Evolutionary conservation across 345 rosid genomes (phyloP), one percentile per base, ranked within the genome.

Genomic region (Luvunga scandens): DNA sequence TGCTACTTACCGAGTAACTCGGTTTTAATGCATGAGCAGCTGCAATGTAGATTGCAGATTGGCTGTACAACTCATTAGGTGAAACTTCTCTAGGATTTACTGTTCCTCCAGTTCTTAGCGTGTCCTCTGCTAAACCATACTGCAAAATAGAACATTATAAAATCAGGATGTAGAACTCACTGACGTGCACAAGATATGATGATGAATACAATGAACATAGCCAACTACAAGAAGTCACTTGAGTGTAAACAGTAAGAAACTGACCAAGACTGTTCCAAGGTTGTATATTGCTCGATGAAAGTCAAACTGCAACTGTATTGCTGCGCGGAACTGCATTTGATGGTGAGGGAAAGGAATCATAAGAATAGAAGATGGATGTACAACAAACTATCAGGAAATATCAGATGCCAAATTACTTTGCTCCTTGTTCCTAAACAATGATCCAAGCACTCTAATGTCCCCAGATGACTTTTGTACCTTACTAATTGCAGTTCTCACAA

Each of bases 1-100:
- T 7, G 53, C n/a, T 45, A 66, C 88, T 76, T 83, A 93, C 99
- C 16, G 98, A 94, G 81, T 96, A 96, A 85, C 89, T 94, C 83
- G 99, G 98, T 84, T 93, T 96, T 85, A 96, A 75, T 13, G 99
- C 94, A 88, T 94, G 99, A 81, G 99, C 99, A 85, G 98, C 95
- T 56, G 98, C 98, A 80, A 96, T 96, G 80, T 94, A 96, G 80
- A 96, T 88, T 63, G 99, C 98, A 71, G 99, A 96, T 79, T 92
- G 99, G 86, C 98, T 88, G 77, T 96, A 96, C 79, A 94, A 81
- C 85, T 96, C 99, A 90, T 93, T 89, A 9, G 93, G 97, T 68
- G 94, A 87, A 82, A 94, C 85, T 59, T 94, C 92, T 81, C 90
- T 92, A 59, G 89, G 80, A 76, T 84, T 90, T 39, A 85, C 75